Base-by-base conservation (phyloP, 2,329 filamentous ascomycete species). In the Fragosphaeria purpurea region DNA sequence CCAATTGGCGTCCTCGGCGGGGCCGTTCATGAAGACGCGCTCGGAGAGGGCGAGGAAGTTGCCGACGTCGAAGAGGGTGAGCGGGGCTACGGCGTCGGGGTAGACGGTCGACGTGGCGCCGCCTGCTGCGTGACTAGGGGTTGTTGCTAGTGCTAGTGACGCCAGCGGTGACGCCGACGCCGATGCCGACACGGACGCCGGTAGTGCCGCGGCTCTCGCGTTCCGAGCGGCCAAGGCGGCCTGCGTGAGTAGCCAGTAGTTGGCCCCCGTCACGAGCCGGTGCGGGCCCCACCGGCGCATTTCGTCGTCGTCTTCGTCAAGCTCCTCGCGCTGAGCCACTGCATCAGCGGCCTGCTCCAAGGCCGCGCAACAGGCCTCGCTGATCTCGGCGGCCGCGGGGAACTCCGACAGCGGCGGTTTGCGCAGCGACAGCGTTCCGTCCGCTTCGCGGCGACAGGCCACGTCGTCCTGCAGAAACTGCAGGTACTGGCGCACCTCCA, bases 401-500 rank as follows among this genome's bases (percentile, higher is more conserved):
- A 88, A 68, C 50, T 88, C 80, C 9, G 70, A 68, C 48, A 74
- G 62, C 32, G 70, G 64, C 34, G 79, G 56, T 32, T 63, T 57
- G 61, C 69, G 63, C 6, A 65, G 60, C 6, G 41, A 45, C 6
- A 13, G 32, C 6, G 30, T 13, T 3, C 22, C 22, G 1, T 33
- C 11, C 11, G 31, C 40, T 32, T 41, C 41, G 63, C 62, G 8
- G 59, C 55, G 45, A 63, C 58, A 13, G 59, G 58, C 64, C 6
- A 69, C 57, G 1, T 70, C 73, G 22, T 73, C 68, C 8, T 80
- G 70, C 5, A 96, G 72, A 1, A 86, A 63, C 6, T 70, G 60
- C 5, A 94, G 63, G 61, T 89, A 89, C 47, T 85, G 78, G 33
- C 75, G 75, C 37, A 93, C 80, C 65, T 96, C 88, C 7, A 84